phyloP scores from a whole-genome alignment of 306 rosid species.

The Quercus suber region DNA sequence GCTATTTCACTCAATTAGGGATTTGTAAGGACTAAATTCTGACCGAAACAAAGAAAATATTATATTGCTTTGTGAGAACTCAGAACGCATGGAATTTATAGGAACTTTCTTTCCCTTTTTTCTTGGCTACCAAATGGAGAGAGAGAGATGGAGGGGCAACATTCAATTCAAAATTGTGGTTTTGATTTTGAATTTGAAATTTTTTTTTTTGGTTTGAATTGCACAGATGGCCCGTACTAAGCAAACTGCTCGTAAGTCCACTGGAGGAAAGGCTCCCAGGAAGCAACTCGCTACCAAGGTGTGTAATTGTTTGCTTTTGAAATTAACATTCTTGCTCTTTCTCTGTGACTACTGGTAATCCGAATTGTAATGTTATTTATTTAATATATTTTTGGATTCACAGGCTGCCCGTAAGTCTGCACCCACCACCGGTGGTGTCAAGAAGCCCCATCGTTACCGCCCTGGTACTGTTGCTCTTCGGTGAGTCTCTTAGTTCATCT shows the following conservation, averaged over 20 bases:
- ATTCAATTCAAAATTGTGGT: not conserved
- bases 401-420: constrained; percentile 99
- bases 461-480: constrained; percentile 97
- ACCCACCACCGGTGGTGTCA: constrained; percentile 93
- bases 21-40: not conserved
- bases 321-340: too few relatives aligned
- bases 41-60: not conserved
- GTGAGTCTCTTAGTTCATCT: constrained; percentile 12
- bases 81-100: too few relatives aligned
- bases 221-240: constrained; percentile 95
- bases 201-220: not conserved
- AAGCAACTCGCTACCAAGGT: constrained; percentile 99
- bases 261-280: constrained; percentile 95
- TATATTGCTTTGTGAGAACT: not conserved
- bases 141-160: not conserved
- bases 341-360: too few relatives aligned
- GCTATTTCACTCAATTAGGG: not conserved
- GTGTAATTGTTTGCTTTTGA: not conserved
- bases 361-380: not conserved
- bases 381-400: not conserved
- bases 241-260: constrained; percentile 96
- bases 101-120: not conserved
- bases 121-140: not conserved
- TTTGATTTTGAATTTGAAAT: not conserved
- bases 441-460: constrained; percentile 94